Base-by-base conservation (phyloP, 1,139 yeast species). In the Saccharomyces hybrid region DNA sequence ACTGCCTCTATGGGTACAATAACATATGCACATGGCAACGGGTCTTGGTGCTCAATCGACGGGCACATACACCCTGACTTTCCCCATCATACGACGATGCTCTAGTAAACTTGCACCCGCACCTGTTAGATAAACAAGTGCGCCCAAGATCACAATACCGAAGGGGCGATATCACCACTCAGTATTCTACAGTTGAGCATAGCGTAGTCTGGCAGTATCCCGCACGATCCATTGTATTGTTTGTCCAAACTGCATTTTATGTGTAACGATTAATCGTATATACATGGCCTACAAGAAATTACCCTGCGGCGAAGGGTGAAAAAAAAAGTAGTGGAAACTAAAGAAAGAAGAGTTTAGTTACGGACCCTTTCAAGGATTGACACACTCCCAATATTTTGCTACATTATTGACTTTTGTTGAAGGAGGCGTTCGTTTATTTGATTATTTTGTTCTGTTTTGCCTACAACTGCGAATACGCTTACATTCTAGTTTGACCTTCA, bases 301-400 rank as follows among this genome's bases (percentile, higher is more conserved):
- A 38, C 44, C 44, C 44, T 38, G 44, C 44, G 13, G 44, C 20
- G 44, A 38, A 38, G 44, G 44, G 44, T 38, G 44, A 38, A 38
- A 38, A 38, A 38, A 38, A 38, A 20, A 20, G 8, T 20, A 38
- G 13, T 38, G 44, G 20, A 38, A 38, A 38, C 4, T 38, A 4
- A 13, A 38, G n/a, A 11, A 16, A 11, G 25, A 38, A 20, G 25
- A 20, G 9, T 11, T 11, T 38, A 20, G 25, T 38, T 16, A 11
- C 5, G n/a, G 44, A 38, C 44, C 25, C 44, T 38, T 26, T 20
- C 5, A 4, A 13, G 44, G 26, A 38, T 38, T 16, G n/a, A 9
- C n/a, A 11, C 25, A 38, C 7, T 11, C 26, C 20, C 44, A 5
- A 20, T 20, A 5, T 34, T 23, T 38, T 38, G 44, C 7, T 38